Base-by-base conservation (phyloP, 2,329 filamentous ascomycete species). In the Fusarium coicis region DNA sequence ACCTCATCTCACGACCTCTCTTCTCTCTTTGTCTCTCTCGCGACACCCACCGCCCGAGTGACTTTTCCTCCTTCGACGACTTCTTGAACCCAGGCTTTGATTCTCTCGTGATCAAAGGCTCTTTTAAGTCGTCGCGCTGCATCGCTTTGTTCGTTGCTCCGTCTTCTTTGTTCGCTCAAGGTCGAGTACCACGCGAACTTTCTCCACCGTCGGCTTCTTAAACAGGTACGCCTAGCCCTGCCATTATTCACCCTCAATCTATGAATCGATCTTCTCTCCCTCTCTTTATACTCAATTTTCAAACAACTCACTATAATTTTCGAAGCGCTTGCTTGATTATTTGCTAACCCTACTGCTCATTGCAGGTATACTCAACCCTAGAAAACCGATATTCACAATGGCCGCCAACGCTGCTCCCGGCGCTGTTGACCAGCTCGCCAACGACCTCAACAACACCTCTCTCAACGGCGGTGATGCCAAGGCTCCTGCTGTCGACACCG, bases 391-490 rank as follows among this genome's bases (percentile, higher is more conserved):
- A 67, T 75, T 44, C 71, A 88, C 85, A 84, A 92, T 93, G 89
- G 87, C 89, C 85, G 86, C 87, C 81, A 84, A 88, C 84, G 84
- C 86, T 82, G 81, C 86, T 77, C 81, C 86, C 80, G 85, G 85
- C 84, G 89, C 89, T 90, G 90, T 92, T 87, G 92, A 93, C 79
- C 93, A 94, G 92, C 93, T 95, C 84, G 90, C 91, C 86, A 87
- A 90, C 85, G 93, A 96, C 82, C 92, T 93, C 80, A 87, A 88
- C 84, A 93, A 91, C 85, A 85, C 91, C 81, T 88, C 89, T 83
- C 87, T 94, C 82, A 91, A 93, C 81, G 88, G 89, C 78, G 86
- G 92, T 80, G 90, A 90, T 84, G 89, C 87, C 82, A 89, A 88
- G 82, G 88, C 89, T 75, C 85, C 92, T 79, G 85, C 89, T 82